These are phyloP conservation scores for Calycina marina DNA, from an alignment of 2,329 filamentous ascomycete genomes.

Conservation along the genomic window DNA sequence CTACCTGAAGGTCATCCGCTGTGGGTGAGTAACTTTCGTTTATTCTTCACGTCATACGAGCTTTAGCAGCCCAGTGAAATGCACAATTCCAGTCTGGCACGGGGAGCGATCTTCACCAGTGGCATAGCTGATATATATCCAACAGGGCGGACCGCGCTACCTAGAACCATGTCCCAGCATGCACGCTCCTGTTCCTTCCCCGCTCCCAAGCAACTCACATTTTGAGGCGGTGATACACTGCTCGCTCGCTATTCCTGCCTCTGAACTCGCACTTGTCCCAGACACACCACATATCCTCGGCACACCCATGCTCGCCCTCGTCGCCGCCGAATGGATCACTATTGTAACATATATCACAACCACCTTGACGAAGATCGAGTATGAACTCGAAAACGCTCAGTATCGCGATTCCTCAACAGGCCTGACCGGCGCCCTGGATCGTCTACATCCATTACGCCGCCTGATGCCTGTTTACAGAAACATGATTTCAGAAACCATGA, in stretches of 20 bases:
- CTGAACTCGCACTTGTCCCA: slow-evolving; percentile 6
- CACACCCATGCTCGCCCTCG: slow-evolving; percentile 20
- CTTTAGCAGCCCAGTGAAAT: too few species aligned
- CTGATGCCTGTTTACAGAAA: slow-evolving; percentile 25
- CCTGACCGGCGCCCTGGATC: slow-evolving; percentile 19
- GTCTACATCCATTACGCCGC: slow-evolving; percentile 29
- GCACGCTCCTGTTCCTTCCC: slow-evolving; percentile 1
- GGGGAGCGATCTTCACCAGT: too few species aligned
- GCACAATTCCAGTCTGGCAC: too few species aligned
- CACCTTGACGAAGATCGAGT: slow-evolving; percentile 25
- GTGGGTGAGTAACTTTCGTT: slow-evolving; percentile 19
- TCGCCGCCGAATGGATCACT: slow-evolving; percentile 29
- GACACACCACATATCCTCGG: slow-evolving; percentile 16
- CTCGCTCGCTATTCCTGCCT: slow-evolving; percentile 10
- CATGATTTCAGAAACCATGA: slow-evolving; percentile 16
- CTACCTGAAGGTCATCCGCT: slow-evolving; percentile 25
- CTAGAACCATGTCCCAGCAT: slow-evolving; percentile 2
- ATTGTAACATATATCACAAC: slow-evolving; percentile 28
- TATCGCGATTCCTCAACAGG: slow-evolving; percentile 12
- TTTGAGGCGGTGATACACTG: slow-evolving; percentile 25
- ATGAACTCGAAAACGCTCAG: slow-evolving; percentile 26
- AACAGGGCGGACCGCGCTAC: slow-evolving; percentile 1
- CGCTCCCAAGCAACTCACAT: slow-evolving; percentile 17
- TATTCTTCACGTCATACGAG: too few species aligned
- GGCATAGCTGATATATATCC: neutral